Evolutionary conservation across 2,329 filamentous ascomycete species (phyloP).

Genomic region (Cladosporium halotolerans): DNA sequence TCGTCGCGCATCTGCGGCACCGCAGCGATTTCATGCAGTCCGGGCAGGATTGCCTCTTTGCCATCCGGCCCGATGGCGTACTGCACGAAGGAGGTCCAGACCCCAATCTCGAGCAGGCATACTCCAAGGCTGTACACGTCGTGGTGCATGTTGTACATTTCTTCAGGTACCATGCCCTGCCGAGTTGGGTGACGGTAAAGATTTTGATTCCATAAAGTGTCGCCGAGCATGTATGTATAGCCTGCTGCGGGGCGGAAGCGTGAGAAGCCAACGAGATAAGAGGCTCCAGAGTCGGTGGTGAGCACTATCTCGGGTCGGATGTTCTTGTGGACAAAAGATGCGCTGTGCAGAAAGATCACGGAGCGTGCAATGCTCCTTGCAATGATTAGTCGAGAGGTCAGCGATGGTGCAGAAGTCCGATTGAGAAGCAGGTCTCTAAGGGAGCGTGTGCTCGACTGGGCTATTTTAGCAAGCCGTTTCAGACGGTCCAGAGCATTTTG

Average conservation of each 20-base stretch:
- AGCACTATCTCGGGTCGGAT: constrained; percentile 41
- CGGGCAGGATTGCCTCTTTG: neutral
- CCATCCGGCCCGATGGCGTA: constrained; percentile 14
- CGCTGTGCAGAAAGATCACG: constrained; percentile 35
- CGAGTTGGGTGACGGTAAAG: constrained; percentile 47
- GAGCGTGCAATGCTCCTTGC: neutral
- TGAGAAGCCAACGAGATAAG: constrained; percentile 44
- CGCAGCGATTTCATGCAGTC: neutral
- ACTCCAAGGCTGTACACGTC: constrained; percentile 53
- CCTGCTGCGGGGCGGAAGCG: constrained; percentile 33
- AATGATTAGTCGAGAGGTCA: neutral
- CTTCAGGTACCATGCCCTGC: constrained; percentile 36
- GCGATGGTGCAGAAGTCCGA: neutral
- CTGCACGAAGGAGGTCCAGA: constrained; percentile 39
- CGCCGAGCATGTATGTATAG: constrained; percentile 30
- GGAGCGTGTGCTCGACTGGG: constrained; percentile 8
- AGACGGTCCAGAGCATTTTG: neutral
- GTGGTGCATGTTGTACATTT: constrained; percentile 47
- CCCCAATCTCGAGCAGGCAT: constrained; percentile 47
- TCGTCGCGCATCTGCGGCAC: neutral
- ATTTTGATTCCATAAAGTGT: constrained; percentile 39
- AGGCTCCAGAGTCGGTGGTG: constrained; percentile 23
- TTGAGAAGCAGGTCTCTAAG: constrained; percentile 30
- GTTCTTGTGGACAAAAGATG: constrained; percentile 42
- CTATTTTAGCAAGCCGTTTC: neutral